Base-by-base conservation (phyloP, 371 early-diverging fungal genomes). In the Mucor circinelloides region DNA sequence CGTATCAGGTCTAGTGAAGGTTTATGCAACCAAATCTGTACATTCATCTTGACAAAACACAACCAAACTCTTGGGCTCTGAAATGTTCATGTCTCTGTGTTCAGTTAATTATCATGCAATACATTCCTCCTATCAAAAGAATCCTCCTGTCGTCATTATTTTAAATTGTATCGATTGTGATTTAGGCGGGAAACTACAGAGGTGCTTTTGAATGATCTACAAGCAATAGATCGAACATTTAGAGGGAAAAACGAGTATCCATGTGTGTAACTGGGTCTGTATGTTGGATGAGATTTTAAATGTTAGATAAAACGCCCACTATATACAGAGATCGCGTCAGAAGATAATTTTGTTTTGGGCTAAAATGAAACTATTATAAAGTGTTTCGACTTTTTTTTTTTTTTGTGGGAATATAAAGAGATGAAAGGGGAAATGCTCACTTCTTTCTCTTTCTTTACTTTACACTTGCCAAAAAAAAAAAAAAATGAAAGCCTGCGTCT, bases 401-500 rank as follows among this genome's bases (percentile, higher is more conserved):
- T 58, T 48, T 48, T 23, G 44, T 60, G 60, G 60, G 60, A 52
- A 64, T 30, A 55, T 34, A 64, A 64, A 56, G 13, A 27, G 31
- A 44, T 25, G 38, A 34, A 23, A 68, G 44, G 56, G 21, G 44
- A 52, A 54, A 30, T 12, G 15, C 36, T 25, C 25, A 19, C 23
- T 23, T 42, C 40, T 40, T 54, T 30, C 13, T 57, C 36, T 10
- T 62, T 60, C 30, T 30, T 60, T 55, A 34, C 44, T 44, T 34
- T 27, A 27, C 12, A 27, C 25, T 52, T 27, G 1, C 27, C 27
- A 8, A 46, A 21, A 21, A 9, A 19, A 21, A 9, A 19, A 2
- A 19, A 58, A 23, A n/a, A 81, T 79, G 79, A 75, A 73, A 54
- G 74, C 77, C 7, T 44, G 69, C 50, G 67, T 78, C 7, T 75